phyloP scores from a whole-genome alignment of 176 grass and related monocot species.

The Oryza meridionalis region DNA sequence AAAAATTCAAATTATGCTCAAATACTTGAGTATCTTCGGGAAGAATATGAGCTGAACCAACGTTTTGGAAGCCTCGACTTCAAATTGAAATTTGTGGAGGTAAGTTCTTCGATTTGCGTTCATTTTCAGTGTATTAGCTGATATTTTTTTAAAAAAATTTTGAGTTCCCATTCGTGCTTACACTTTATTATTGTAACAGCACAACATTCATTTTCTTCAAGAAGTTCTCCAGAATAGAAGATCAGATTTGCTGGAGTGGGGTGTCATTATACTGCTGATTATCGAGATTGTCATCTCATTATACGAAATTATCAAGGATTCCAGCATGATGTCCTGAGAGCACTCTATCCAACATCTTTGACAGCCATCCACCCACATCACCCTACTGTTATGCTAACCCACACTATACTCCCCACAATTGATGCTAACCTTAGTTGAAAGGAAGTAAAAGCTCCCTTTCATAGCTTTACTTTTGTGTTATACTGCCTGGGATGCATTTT shows the following conservation, averaged over 20 bases:
- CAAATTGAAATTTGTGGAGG: slow-evolving; percentile 97
- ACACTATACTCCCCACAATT: background rate
- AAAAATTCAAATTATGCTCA: slow-evolving; percentile 96
- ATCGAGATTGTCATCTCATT: slow-evolving; percentile 85
- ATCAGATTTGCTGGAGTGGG: slow-evolving; percentile 85
- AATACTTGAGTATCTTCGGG: slow-evolving; percentile 81
- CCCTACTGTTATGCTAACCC: slow-evolving; percentile 6
- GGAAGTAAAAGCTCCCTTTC: slow-evolving; percentile 1
- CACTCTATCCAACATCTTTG: slow-evolving; percentile 7
- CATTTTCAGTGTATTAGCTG: slow-evolving; percentile 15
- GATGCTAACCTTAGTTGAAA: slow-evolving; percentile 36
- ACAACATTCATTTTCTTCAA: slow-evolving; percentile 97
- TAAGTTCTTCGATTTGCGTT: slow-evolving; percentile 37
- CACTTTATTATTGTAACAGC: slow-evolving; percentile 59
- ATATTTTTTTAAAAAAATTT: background rate
- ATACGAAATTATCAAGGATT: slow-evolving; percentile 78
- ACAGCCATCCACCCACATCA: background rate
- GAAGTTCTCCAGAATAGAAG: slow-evolving; percentile 91
- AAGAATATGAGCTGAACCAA: slow-evolving; percentile 92
- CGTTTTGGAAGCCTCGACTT: slow-evolving; percentile 91
- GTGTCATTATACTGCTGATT: slow-evolving; percentile 73
- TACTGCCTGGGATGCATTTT: slow-evolving; percentile 11
- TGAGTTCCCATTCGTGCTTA: slow-evolving; percentile 9
- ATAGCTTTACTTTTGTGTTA: background rate
- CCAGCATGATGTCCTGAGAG: slow-evolving; percentile 65